Conservation (phyloP, 805 yeast species). For the Lipomyces mesembrius region DNA sequence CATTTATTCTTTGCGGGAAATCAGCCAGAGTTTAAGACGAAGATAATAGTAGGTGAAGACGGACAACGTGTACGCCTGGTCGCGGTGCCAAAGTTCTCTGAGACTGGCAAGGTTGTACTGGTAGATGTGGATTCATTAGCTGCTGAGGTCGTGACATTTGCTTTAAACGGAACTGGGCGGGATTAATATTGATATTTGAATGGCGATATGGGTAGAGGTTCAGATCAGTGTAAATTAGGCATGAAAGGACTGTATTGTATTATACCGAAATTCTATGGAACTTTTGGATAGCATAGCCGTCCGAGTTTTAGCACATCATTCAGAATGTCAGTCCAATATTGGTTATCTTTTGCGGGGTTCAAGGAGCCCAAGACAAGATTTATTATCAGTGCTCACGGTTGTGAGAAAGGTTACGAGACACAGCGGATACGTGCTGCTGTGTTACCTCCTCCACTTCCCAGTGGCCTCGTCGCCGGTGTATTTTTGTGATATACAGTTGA, state of each 20-base stretch:
- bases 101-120: slow-evolving; percentile 67
- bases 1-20: slow-evolving; percentile 88
- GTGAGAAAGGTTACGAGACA: no score
- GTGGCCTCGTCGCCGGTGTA: no score
- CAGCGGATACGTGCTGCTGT: no score
- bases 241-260: not conserved
- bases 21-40: slow-evolving; percentile 65
- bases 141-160: slow-evolving; percentile 54
- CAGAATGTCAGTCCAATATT: no score
- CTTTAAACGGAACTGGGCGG: not conserved
- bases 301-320: no score
- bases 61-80: slow-evolving; percentile 57
- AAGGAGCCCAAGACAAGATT: no score
- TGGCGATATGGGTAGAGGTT: not conserved
- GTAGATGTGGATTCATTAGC: slow-evolving; percentile 63
- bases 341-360: no score
- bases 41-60: slow-evolving; percentile 48
- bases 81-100: slow-evolving; percentile 70
- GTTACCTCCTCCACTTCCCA: no score
- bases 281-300: no score
- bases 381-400: no score
- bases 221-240: not conserved
- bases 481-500: no score
- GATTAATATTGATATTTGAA: not conserved
- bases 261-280: no score